Base-by-base conservation (phyloP, 768 basidiomycete genomes). In the Paxillus rubicundulus region DNA sequence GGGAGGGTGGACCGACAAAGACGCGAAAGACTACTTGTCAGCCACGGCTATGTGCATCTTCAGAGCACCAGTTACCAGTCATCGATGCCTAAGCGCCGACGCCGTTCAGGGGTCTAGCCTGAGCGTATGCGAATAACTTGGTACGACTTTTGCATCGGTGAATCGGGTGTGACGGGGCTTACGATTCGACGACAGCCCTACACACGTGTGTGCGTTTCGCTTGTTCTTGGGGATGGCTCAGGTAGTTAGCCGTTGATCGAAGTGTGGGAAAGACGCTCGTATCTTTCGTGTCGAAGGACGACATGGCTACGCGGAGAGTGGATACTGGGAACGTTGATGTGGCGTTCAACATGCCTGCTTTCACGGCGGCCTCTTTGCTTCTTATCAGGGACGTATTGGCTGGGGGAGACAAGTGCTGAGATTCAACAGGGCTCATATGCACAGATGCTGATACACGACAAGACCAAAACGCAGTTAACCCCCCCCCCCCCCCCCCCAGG, bases 1-100 rank as follows among this genome's bases (percentile, higher is more conserved):
- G 55, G 61, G 47, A 3, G 61, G 61, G 12, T 62, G 61, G 61
- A 57, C 57, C 9, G 53, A 62, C 21, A 51, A 56, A 21, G 55
- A 52, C 30, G 16, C 52, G 18, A 53, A 50, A 43, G 46, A 36
- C 21, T 62, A 62, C 48, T 46, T 34, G 61, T 62, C 9, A 46
- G 44, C 52, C n/a, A 34, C 33, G 3, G 10, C 9, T 13, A 36
- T 17, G 34, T 4, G 27, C 16, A 42, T 5, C 21, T 24, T 7
- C 16, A 28, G 24, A 14, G 20, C 27, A 21, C 16, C 28, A 10
- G 12, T 13, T 49, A 28, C 28, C 9, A 30, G 10, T 8, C 9
- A 30, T 30, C 50, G n/a, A 52, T 30, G 6, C 5, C 9, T 9
- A 14, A 20, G 34, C 50, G 36, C 28, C 20, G 20, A 10, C 34